A percentile compares a stretch with the other conserved stretches of the same genome.
Conservation (phyloP, 371 early-diverging fungal genomes). For the Mucor sp. region DNA sequence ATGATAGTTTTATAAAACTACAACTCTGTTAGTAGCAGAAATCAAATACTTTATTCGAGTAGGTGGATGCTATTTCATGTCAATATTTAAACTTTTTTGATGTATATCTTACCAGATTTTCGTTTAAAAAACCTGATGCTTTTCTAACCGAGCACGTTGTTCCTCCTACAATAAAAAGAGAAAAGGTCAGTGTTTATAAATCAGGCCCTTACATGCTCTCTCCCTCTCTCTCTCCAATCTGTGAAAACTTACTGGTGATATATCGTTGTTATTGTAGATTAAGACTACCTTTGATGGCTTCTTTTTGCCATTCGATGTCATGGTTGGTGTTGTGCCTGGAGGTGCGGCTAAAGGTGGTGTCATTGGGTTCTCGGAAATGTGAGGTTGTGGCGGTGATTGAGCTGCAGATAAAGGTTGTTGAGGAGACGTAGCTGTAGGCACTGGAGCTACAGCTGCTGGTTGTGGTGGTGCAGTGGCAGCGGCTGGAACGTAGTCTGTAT, state of each 20-base stretch:
- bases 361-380: constrained; percentile 39
- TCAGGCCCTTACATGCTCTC: too few relatives aligned
- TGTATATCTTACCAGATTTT: background rate
- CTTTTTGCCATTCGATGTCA: constrained; percentile 35
- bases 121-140: constrained; percentile 12
- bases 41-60: background rate
- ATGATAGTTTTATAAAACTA: background rate
- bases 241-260: constrained; percentile 40
- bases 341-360: constrained; percentile 71
- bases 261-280: constrained; percentile 42
- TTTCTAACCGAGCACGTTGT: constrained; percentile 27
- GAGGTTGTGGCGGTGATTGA: constrained; percentile 57
- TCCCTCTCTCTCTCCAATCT: background rate
- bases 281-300: constrained; percentile 43
- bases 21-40: background rate
- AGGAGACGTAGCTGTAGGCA: background rate
- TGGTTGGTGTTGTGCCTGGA: background rate
- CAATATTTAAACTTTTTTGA: background rate
- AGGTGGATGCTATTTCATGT: background rate
- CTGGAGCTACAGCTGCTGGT: background rate
- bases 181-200: background rate
- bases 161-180: constrained; percentile 18
- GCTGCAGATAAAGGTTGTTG: constrained; percentile 41
- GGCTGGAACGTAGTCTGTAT: background rate
- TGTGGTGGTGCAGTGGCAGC: background rate